phyloP scores from a whole-genome alignment of 352 stramenopile genomes.

The Globisporangium barbulae region DNA sequence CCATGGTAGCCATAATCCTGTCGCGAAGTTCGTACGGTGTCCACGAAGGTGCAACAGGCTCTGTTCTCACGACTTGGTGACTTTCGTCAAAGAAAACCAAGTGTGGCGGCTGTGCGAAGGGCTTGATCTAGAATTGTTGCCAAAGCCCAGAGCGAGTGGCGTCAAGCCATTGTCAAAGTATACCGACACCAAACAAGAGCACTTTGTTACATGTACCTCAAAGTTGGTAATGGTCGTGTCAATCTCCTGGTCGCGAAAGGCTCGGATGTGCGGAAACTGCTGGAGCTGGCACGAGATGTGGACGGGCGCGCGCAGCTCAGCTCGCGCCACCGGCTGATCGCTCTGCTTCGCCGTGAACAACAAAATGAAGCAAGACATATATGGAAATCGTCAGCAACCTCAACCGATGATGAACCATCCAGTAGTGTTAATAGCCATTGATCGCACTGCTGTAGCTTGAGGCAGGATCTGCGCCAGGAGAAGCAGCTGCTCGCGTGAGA shows the following conservation, averaged over 20 bases:
- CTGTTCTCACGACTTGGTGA: constrained; percentile 25
- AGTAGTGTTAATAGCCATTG: background rate
- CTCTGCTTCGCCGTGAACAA: constrained; percentile 16
- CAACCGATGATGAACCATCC: no score
- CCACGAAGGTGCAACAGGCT: constrained; percentile 35
- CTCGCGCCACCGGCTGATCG: constrained; percentile 13
- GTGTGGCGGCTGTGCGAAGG: constrained; percentile 40
- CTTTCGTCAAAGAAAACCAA: constrained; percentile 37
- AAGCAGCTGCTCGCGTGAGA: constrained; percentile 16
- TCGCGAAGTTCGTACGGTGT: constrained; percentile 41
- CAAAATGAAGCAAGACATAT: no score
- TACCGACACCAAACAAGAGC: background rate
- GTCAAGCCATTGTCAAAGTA: background rate
- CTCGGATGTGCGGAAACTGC: constrained; percentile 27
- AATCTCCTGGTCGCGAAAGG: constrained; percentile 23
- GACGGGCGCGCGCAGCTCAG: constrained; percentile 35
- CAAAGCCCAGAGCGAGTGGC: background rate
- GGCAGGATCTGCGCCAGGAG: constrained; percentile 22
- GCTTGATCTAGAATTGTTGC: constrained; percentile 23
- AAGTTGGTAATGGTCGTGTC: constrained; percentile 7
- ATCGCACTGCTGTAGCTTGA: constrained; percentile 5
- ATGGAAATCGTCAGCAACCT: background rate
- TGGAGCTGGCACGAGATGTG: constrained; percentile 42
- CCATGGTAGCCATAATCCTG: constrained; percentile 14
- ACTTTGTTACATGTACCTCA: constrained; percentile 10